Evolutionary conservation across 805 yeast species (phyloP), one percentile per base, ranked within the genome.

Genomic region (Suhomyces kilbournensis): DNA sequence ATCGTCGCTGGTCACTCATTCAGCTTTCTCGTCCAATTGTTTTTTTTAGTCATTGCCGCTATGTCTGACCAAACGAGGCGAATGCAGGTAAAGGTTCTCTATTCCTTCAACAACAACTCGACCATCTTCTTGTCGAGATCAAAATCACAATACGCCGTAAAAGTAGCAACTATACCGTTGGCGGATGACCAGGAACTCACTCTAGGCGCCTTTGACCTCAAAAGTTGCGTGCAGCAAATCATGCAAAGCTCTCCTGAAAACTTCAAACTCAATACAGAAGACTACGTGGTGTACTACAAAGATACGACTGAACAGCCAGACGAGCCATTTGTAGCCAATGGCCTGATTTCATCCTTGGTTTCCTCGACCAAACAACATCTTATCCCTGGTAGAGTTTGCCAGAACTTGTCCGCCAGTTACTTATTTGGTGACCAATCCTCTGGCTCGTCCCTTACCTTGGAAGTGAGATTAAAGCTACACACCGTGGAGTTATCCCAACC

Each of bases 371-470:
- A 67, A 38, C 59, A 58, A 20, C 62, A 61, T 47, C 55, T 71
- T 28, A 49, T 77, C 4, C 74, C 85, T 4, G 81, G 86, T 10
- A 75, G 86, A 51, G 83, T 84, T 34, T 82, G 86, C 58, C 81
- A 81, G 51, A 83, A 79, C 60, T 72, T 84, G 49, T 74, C 82
- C 26, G 77, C 80, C 46, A 65, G 81, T 59, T 70, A 61, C 47
- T 55, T 65, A 49, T 65, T 65, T 49, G 69, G 69, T 20, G 75
- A 69, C 66, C 72, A 61, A 56, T 65, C 68, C 53, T 60, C 65
- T 58, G 39, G 58, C 7, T 67, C 79, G 10, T 66, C 76, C 1
- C 78, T 81, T 53, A 84, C 87, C 2, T 65, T 84, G 48, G 88
- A 84, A 64, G 76, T 84, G 38, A 72, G 82, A 55, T 66, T 84